Evolutionary conservation across 2,329 filamentous ascomycete species (phyloP).

Genomic region (Pyrenochaeta sp.): DNA sequence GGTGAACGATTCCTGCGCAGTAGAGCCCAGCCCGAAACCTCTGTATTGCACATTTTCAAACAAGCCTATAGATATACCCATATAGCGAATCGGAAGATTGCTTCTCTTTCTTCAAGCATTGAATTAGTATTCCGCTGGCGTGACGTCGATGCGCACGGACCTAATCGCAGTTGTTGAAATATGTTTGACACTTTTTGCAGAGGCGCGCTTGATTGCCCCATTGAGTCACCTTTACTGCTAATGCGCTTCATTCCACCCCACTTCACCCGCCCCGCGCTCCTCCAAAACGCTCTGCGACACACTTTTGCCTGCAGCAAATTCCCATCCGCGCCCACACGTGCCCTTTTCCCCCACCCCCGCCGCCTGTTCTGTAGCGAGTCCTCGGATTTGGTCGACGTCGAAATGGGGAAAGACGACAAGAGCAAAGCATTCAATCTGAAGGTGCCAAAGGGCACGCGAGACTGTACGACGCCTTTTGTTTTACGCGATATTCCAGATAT

Average conservation of each 20-base stretch:
- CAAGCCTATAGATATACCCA: too few species aligned
- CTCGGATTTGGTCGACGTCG: constrained; percentile 31
- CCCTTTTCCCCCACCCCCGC: constrained; percentile 15
- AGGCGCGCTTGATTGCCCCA: constrained; percentile 27
- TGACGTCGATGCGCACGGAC: constrained; percentile 22
- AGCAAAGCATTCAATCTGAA: constrained; percentile 71
- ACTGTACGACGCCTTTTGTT: constrained; percentile 70
- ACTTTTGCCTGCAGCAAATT: constrained; percentile 25
- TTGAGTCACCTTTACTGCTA: constrained; percentile 40
- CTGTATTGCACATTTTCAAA: too few species aligned
- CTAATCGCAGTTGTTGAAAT: constrained; percentile 11
- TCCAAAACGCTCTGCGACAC: constrained; percentile 29
- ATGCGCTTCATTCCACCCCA: constrained; percentile 40
- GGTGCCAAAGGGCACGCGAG: constrained; percentile 89
- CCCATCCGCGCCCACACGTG: constrained; percentile 11
- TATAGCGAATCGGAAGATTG: too few species aligned
- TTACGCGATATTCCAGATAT: too few species aligned
- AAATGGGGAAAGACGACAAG: constrained; percentile 57
- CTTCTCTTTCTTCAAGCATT: too few species aligned
- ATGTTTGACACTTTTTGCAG: constrained; percentile 17
- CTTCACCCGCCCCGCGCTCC: constrained; percentile 39
- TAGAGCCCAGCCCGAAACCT: too few species aligned
- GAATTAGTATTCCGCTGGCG: constrained; percentile 8
- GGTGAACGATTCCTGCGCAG: too few species aligned
- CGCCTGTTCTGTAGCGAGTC: constrained; percentile 25